phyloP scores from a whole-genome alignment of 2,329 filamentous ascomycete genomes.

The Cryphonectria japonica region DNA sequence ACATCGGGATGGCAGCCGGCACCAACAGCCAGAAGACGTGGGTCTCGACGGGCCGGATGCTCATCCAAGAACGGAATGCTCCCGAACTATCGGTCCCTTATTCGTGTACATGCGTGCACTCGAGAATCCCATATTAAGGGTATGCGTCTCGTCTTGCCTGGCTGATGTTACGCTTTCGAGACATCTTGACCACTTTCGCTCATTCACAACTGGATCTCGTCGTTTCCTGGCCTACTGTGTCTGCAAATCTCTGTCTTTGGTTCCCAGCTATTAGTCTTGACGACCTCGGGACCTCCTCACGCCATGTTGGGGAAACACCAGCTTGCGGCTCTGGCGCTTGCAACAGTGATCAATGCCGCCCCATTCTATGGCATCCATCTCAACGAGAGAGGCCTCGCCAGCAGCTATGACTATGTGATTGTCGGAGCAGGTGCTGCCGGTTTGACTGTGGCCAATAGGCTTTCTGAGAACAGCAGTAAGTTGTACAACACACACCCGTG shows the following conservation, averaged over 20 bases:
- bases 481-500: too few species aligned
- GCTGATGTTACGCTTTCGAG: background rate
- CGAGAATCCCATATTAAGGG: background rate
- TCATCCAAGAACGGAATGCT: background rate
- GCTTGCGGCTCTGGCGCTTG: conserved; percentile 8
- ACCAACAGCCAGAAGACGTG: background rate
- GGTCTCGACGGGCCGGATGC: background rate
- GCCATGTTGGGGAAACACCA: conserved; percentile 14
- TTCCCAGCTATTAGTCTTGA: background rate
- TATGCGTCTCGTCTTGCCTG: background rate
- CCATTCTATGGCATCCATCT: conserved; percentile 20
- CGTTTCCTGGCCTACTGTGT: background rate
- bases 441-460: conserved; percentile 35
- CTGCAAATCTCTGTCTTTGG: background rate
- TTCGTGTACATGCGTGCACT: background rate
- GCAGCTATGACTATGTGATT: conserved; percentile 27
- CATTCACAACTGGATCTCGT: background rate
- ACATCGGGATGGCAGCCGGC: background rate
- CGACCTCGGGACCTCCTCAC: background rate
- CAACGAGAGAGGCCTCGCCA: conserved; percentile 13
- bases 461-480: conserved; percentile 34
- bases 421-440: conserved; percentile 29
- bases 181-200: background rate
- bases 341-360: conserved; percentile 15
- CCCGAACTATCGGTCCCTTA: background rate